Evolutionary conservation across 352 stramenopile species (phyloP).

Genomic region (Plasmopara halstedii): DNA sequence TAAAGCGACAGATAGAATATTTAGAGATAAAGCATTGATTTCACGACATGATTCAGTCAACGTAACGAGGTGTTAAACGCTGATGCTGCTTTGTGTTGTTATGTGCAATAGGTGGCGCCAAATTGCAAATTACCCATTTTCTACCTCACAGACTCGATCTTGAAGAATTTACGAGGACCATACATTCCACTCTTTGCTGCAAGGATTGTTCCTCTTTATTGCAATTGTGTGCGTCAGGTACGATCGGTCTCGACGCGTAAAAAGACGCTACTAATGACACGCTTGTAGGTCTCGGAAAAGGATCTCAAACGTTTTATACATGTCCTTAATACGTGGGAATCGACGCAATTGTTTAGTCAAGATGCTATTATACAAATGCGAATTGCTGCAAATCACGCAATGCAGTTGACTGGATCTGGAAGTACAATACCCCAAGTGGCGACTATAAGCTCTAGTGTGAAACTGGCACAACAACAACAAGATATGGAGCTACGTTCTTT

Average conservation of each 20-base stretch:
- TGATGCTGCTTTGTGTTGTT: slow-evolving; percentile 15
- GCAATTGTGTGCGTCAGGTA: slow-evolving; percentile 78
- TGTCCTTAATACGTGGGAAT: slow-evolving; percentile 82
- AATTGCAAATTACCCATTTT: slow-evolving; percentile 87
- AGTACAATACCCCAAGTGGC: no score
- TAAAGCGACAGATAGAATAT: background rate
- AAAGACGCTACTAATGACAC: background rate
- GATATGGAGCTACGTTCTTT: slow-evolving; percentile 77
- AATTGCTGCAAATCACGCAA: slow-evolving; percentile 43
- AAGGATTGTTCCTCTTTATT: slow-evolving; percentile 77
- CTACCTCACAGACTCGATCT: slow-evolving; percentile 86
- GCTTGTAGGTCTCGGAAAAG: slow-evolving; percentile 74
- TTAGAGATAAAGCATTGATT: slow-evolving; percentile 6
- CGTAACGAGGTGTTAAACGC: background rate
- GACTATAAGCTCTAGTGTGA: no score
- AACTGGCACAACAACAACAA: slow-evolving; percentile 30
- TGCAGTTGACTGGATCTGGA: slow-evolving; percentile 26
- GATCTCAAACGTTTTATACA: slow-evolving; percentile 80
- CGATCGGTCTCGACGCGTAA: no score
- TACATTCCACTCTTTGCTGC: slow-evolving; percentile 61
- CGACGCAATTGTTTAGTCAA: slow-evolving; percentile 42
- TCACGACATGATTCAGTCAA: background rate
- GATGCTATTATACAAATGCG: slow-evolving; percentile 66
- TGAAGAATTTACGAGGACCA: slow-evolving; percentile 79
- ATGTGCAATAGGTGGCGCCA: slow-evolving; percentile 35